Base-by-base conservation (phyloP, 306 rosid genomes). In the Prunus kanzakura region DNA sequence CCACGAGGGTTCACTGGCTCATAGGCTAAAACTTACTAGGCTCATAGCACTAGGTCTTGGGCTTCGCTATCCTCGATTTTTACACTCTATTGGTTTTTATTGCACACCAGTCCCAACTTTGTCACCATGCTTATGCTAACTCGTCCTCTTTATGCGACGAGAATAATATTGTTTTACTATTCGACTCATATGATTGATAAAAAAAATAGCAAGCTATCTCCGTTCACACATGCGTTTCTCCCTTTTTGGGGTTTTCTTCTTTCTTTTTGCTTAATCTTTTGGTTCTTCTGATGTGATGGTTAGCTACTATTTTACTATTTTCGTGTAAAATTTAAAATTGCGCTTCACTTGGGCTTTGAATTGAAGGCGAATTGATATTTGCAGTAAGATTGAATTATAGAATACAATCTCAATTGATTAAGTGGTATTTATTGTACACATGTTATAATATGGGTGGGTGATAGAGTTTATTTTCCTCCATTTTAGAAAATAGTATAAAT, bases 11-110 rank as follows among this genome's bases (percentile, higher is more conserved):
- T 71, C 41, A 10, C 41, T 52, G 11, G 72, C 72, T 78, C 19
- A 51, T 55, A 6, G 27, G 61, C 11, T 52, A 0, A 0, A 16
- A 7, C 57, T 52, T 3, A 15, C 7, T 55, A 55, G 61, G 23
- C 25, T 19, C 73, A 12, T 45, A 54, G 78, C 78, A 65, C 79
- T 58, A 74, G 58, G 76, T 19, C 46, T 80, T 11, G 80, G 80
- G 72, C 46, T 50, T 69, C 76, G 46, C 61, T 14, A 67, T 50
- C 45, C 43, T 38, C 43, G 9, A 47, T 47, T 47, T 3, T 47
- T 47, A 9, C 51, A 35, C 51, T 32, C 38, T 10, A 47, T 47
- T 47, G 4, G 51, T 47, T 47, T 47, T 47, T 47, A 47, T 13
- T 47, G 51, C 14, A 47, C 14, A 47, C 14, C 43, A 38, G 43